Base-by-base conservation (phyloP, 768 basidiomycete species). In the Pleurotus eryngii region DNA sequence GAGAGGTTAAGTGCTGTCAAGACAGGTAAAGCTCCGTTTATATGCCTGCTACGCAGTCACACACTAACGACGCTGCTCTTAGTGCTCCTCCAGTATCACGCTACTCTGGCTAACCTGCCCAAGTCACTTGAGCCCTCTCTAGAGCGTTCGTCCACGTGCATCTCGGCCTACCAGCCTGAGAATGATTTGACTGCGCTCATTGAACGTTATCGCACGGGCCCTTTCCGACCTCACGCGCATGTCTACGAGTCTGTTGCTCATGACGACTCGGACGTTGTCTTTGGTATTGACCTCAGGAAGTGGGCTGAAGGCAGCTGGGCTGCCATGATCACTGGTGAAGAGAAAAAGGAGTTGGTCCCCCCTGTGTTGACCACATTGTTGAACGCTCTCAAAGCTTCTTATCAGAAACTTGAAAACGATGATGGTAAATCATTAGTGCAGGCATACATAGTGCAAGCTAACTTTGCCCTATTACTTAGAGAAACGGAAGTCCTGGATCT, bases 401-500 rank as follows among this genome's bases (percentile, higher is more conserved):
- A 95, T 61, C 65, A 65, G 12, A 81, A 72, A 55, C 72, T 90
- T 0, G 74, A 85, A 0, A 76, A 74, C 54, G 89, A 96, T 61
- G 73, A 73, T 26, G 86, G 90, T 90, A 57, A 66, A 83, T 71
- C 49, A 11, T 50, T 2, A 20, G 42, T 51, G 30, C 40, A 15
- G 48, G 43, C 26, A 2, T 40, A n/a, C 38, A 47, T 40, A 11
- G 11, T 4, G 7, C 24, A 17, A 30, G 15, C 35, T 48, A 7
- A 51, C 46, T 57, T 38, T 53, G 5, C 46, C 17, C 22, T 46
- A 6, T 18, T 55, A 11, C 37, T 3, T 66, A 86, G 95, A 95
- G 68, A 89, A 84, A 67, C 85, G 95, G 58, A 93, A 89, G 74
- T 76, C 87, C 3, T 98, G 95, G 95, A 91, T 98, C 55, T 98